A percentile compares a stretch with the other conserved stretches of the same genome.
These are phyloP conservation scores for Juglanconis juglandina DNA, from an alignment of 2,329 filamentous ascomycete genomes.

Conservation along the genomic window DNA sequence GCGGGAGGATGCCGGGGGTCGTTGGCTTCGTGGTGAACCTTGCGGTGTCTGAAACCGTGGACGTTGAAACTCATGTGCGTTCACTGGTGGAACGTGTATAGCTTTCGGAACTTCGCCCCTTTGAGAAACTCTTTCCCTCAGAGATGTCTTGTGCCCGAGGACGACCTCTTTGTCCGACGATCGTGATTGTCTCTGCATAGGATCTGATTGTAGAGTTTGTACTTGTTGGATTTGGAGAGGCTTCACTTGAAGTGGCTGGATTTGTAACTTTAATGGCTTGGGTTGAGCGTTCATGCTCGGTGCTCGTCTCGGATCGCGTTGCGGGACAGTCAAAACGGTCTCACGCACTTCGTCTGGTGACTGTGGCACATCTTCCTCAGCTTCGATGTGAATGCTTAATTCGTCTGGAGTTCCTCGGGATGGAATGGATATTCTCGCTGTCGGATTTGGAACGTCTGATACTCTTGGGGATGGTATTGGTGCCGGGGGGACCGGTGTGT, in stretches of 20 bases:
- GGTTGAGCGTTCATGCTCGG: background rate
- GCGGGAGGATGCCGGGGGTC: constrained; percentile 45
- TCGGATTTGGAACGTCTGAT: background rate
- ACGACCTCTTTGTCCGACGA: constrained; percentile 10
- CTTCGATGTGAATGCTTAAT: constrained; percentile 17
- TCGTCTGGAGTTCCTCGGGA: constrained; percentile 15
- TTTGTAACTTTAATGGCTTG: constrained; percentile 5
- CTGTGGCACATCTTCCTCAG: constrained; percentile 12
- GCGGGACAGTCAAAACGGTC: constrained; percentile 14
- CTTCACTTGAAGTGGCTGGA: constrained; percentile 2
- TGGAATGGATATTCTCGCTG: background rate
- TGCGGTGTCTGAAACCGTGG: constrained; percentile 20
- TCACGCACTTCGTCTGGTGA: constrained; percentile 14
- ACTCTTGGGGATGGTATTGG: constrained; percentile 47
- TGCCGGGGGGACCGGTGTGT: constrained; percentile 49
- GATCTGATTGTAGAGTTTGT: background rate
- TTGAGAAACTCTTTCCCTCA: constrained; percentile 53
- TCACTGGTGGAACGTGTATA: constrained; percentile 50
- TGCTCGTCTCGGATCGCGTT: background rate
- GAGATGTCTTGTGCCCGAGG: constrained; percentile 39
- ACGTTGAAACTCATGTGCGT: constrained; percentile 33
- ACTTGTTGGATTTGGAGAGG: background rate
- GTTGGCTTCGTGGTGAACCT: constrained; percentile 23
- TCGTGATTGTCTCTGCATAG: constrained; percentile 7
- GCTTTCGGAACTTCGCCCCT: constrained; percentile 50